Base-by-base conservation (phyloP, 306 rosid genomes). In the Vicia villosa region DNA sequence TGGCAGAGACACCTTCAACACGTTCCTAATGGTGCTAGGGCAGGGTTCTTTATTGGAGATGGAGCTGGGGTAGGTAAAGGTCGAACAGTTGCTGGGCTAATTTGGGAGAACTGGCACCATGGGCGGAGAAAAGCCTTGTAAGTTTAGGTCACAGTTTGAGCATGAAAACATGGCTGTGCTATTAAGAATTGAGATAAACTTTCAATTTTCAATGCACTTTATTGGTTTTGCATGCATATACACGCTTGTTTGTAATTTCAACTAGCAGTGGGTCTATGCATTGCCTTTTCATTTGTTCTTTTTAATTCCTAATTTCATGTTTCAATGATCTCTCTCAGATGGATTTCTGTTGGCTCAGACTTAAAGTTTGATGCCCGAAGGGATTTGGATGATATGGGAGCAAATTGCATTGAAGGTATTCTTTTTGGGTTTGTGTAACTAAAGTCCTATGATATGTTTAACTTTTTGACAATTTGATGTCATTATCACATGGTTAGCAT, bases 11-110 rank as follows among this genome's bases (percentile, higher is more conserved):
- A 94, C 75, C 84, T 84, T 38, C 96, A 94, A 55, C 92, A 81
- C 79, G 87, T 90, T 73, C 81, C 96, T 0, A 73, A 46, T 74
- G 86, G 80, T 30, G 75, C 83, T 68, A 84, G 97, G 82, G 97
- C 96, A 15, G 98, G 98, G 66, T 90, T 90, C 80, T 94, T 94
- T 73, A 56, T 90, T 16, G 98, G 98, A 70, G 98, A 94, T 84
- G 98, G 98, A 73, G 98, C 98, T 72, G 97, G 98, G 63, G 97
- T 94, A 46, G 98, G 98, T 69, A 94, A 94, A 83, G 98, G 98
- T 80, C 92, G 98, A 74, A 90, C 98, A 30, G 75, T 90, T 74
- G 98, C 96, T 1, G 98, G 98, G 64, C 73, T 93, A 78, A 88
- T 93, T 34, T 88, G 92, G 98, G 98, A 93, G 84, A 93, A 93